These are phyloP conservation scores for Cutaneotrichosporon dermatis DNA, from an alignment of 1,284 basidiomycete genomes.

Conservation along the genomic window DNA sequence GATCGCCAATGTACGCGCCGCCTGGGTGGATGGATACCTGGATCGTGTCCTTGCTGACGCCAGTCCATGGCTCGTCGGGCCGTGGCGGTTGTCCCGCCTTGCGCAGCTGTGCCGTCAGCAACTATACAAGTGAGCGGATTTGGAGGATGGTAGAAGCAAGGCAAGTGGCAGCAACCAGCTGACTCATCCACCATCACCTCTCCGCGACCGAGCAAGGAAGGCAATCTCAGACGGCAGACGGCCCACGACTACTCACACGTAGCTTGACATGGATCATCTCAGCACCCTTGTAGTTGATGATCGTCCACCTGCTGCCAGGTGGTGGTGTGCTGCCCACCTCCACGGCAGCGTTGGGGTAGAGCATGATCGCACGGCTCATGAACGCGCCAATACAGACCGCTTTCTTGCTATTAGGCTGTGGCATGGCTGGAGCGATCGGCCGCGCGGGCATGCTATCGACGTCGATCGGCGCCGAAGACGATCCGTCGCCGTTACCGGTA, in stretches of 20 bases:
- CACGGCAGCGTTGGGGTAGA: slow-evolving; percentile 77
- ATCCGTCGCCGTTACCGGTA: slow-evolving; percentile 2
- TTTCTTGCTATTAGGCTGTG: slow-evolving; percentile 25
- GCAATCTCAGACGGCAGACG: too few species aligned
- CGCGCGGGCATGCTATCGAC: slow-evolving; percentile 21
- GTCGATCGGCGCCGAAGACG: slow-evolving; percentile 31
- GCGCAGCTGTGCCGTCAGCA: slow-evolving; percentile 28
- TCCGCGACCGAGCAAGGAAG: too few species aligned
- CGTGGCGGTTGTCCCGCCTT: slow-evolving; percentile 52
- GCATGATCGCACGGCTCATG: slow-evolving; percentile 70
- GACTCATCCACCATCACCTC: neutral
- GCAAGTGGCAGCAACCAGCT: neutral
- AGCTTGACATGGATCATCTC: slow-evolving; percentile 76
- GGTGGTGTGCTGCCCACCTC: slow-evolving; percentile 49
- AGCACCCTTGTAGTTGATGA: slow-evolving; percentile 45
- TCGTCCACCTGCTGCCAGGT: slow-evolving; percentile 22
- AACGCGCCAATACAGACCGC: slow-evolving; percentile 81
- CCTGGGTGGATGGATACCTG: slow-evolving; percentile 55
- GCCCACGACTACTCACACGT: slow-evolving; percentile 44
- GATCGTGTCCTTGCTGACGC: slow-evolving; percentile 63
- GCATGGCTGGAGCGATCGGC: neutral
- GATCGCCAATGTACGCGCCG: slow-evolving; percentile 63
- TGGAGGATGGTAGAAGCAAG: neutral
- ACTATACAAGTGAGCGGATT: neutral
- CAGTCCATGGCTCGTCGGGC: slow-evolving; percentile 53